Base-by-base conservation (phyloP, 768 basidiomycete genomes). In the Hemileccinum impolitum region DNA sequence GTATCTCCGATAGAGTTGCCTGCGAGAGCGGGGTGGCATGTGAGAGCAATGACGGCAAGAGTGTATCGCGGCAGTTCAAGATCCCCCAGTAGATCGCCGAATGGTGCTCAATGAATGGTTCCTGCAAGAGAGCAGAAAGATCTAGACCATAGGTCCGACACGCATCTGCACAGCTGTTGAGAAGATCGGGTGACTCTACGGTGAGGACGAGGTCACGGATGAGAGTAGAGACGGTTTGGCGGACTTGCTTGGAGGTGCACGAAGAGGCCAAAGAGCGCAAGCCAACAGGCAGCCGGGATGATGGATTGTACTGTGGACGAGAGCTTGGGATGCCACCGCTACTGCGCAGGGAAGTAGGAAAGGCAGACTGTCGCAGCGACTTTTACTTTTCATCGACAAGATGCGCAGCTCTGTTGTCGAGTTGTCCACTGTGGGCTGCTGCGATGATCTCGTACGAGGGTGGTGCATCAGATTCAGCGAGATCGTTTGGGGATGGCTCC, bases 21-120 rank as follows among this genome's bases (percentile, higher is more conserved):
- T 55, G 51, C 6, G 64, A 61, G 3, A 79, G 61, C 9, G 77
- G 76, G 0, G 74, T 69, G 0, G 85, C 78, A 43, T 79, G 72
- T 5, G 73, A 71, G 39, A 88, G 69, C 18, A 88, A 66, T 0
- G 76, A 74, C 17, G 80, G 64, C 4, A 86, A 53, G 19, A 77
- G 60, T 23, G 69, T 61, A 13, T 60, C 39, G 4, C 52, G 47
- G 3, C 75, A 76, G 48, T 84, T 85, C 19, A 88, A 67, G 53
- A 88, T 79, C 0, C 80, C 81, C 87, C 87, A 89, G 59, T 88
- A 88, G 3, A 89, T 54, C 0, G 84, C 81, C 0, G 81, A 80
- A 56, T 82, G 84, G 0, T 70, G 72, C 56, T 87, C 87, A 32
- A 87, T 79, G 9, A 71, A 79, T 25, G 66, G 75, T 39, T 86